A percentile compares a stretch with the other conserved stretches of the same genome.
phyloP scores from a whole-genome alignment of 306 rosid genomes.

The Ceratonia siliqua region DNA sequence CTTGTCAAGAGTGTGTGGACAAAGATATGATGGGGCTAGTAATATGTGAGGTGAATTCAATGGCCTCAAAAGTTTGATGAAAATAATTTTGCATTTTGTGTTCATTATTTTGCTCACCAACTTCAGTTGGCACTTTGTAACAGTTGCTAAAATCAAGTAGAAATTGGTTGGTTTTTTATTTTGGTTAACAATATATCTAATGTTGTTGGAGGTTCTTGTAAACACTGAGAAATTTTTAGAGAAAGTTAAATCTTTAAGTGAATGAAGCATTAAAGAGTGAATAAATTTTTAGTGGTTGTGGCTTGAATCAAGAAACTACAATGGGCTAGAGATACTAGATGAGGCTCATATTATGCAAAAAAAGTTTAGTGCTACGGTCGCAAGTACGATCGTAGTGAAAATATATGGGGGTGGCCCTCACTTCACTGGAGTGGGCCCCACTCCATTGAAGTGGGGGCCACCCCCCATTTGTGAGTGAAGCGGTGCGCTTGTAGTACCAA shows the following conservation, averaged over 20 bases:
- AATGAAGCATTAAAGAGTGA: neutral
- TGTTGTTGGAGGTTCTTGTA: too few relatives aligned
- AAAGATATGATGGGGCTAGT: too few relatives aligned
- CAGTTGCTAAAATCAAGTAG: neutral
- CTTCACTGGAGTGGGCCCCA: too few relatives aligned
- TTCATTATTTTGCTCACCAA: slow-evolving; percentile 22
- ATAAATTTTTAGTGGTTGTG: neutral
- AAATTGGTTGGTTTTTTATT: neutral
- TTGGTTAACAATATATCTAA: neutral
- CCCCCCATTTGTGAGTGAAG: too few relatives aligned
- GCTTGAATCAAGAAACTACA: neutral
- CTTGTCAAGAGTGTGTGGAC: too few relatives aligned
- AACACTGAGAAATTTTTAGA: neutral
- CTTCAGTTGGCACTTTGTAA: slow-evolving; percentile 8
- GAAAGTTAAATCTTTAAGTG: neutral
- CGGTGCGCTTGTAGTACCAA: too few relatives aligned
- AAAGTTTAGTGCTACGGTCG: too few relatives aligned
- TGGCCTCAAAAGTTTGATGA: neutral
- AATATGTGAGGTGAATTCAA: too few relatives aligned
- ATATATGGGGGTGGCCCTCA: too few relatives aligned
- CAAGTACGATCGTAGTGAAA: too few relatives aligned
- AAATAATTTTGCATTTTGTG: neutral
- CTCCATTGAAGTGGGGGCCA: too few relatives aligned
- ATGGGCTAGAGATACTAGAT: neutral
- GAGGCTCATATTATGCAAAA: neutral